phyloP scores from a whole-genome alignment of 2,329 filamentous ascomycete genomes.

The Fusarium marasasianum region DNA sequence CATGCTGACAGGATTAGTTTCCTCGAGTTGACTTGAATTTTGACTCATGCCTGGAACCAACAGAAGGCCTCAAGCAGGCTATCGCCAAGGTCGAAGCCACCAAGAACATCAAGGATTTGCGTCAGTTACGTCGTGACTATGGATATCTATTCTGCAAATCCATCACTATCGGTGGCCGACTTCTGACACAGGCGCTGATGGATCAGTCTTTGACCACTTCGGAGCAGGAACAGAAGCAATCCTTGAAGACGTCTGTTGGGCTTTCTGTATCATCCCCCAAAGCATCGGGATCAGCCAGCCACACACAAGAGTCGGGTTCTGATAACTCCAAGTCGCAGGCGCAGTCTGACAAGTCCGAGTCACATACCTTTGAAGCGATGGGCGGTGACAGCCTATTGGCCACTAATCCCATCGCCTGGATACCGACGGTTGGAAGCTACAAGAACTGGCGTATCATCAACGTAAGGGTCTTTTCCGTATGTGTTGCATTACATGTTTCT shows the following conservation, averaged over 20 bases:
- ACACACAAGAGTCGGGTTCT: neutral
- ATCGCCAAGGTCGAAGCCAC: neutral
- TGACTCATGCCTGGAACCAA: neutral
- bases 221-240: neutral
- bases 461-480: too few relatives aligned
- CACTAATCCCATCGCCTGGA: neutral
- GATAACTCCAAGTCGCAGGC: neutral
- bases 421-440: neutral
- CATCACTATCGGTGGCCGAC: neutral
- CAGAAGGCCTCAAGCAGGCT: neutral
- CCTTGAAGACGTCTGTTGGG: neutral
- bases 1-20: neutral
- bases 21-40: neutral
- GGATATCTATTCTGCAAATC: neutral
- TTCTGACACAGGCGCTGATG: neutral
- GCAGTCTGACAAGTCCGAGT: neutral
- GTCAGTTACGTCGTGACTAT: neutral
- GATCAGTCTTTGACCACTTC: neutral
- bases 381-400: neutral
- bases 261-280: neutral
- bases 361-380: neutral
- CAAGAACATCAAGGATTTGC: neutral
- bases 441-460: neutral
- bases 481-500: too few relatives aligned
- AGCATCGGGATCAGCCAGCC: neutral